Evolutionary conservation across 768 basidiomycete genomes (phyloP).

Genomic region (Cystofilobasidium ferigula): DNA sequence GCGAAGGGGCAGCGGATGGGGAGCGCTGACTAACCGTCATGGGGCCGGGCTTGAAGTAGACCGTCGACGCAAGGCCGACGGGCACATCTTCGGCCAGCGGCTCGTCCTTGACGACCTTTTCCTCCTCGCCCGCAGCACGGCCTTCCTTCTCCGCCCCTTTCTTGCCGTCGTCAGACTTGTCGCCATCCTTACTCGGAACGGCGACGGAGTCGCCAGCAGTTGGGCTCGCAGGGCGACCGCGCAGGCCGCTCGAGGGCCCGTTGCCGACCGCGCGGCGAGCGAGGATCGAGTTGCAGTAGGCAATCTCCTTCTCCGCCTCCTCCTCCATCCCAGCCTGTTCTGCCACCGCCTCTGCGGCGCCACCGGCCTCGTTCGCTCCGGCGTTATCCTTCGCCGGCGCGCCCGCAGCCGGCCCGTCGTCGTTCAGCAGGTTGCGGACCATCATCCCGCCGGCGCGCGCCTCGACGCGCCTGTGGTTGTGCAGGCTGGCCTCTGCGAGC

Average conservation of each 20-base stretch:
- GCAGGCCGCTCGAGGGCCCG: background rate
- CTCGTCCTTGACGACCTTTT: slow-evolving; percentile 36
- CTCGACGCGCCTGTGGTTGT: slow-evolving; percentile 30
- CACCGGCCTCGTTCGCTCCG: background rate
- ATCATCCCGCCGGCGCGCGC: slow-evolving; percentile 13
- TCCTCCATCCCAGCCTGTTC: background rate
- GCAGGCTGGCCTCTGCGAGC: slow-evolving; percentile 69
- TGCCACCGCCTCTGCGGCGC: background rate
- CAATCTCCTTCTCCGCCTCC: background rate
- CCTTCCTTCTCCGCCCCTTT: slow-evolving; percentile 17
- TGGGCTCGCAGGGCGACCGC: background rate
- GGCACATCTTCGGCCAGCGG: slow-evolving; percentile 28
- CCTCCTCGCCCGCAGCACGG: slow-evolving; percentile 21
- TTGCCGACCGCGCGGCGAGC: background rate
- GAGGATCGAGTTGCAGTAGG: background rate
- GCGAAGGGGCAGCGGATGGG: background rate
- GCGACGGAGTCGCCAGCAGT: background rate
- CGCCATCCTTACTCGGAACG: background rate
- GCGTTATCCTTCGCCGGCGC: background rate
- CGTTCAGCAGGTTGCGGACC: slow-evolving; percentile 15
- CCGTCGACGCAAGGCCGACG: slow-evolving; percentile 71
- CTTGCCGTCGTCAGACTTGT: background rate
- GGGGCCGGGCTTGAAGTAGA: slow-evolving; percentile 74
- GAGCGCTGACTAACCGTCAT: slow-evolving; percentile 14
- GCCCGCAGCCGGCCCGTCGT: background rate